Conservation (phyloP, 352 stramenopile genomes). For the Phytophthora boehmeriae region DNA sequence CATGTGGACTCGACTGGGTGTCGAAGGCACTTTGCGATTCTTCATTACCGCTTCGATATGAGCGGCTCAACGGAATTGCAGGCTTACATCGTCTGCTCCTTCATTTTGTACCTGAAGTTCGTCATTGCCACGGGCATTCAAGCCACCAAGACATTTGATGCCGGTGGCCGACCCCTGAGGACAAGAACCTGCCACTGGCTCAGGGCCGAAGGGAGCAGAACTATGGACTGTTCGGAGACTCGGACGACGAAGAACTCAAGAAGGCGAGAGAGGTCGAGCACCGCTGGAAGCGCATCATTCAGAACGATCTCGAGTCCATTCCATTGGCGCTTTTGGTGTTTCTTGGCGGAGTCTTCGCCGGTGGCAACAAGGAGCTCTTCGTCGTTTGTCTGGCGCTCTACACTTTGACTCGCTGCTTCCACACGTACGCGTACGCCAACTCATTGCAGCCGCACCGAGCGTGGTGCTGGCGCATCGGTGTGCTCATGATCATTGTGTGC, state of each 20-base stretch:
- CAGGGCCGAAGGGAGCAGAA: constrained; percentile 38
- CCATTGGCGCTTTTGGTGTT: constrained; percentile 45
- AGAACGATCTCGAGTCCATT: constrained; percentile 60
- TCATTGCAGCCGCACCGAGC: constrained; percentile 54
- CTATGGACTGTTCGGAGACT: constrained; percentile 33
- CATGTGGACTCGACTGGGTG: background rate
- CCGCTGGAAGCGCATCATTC: constrained; percentile 50
- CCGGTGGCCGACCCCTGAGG: constrained; percentile 39
- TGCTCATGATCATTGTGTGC: constrained; percentile 42
- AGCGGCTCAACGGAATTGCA: constrained; percentile 33
- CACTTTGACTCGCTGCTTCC: constrained; percentile 46
- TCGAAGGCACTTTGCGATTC: background rate
- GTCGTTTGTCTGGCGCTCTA: constrained; percentile 32
- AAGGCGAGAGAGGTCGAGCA: constrained; percentile 44
- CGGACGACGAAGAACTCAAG: constrained; percentile 24
- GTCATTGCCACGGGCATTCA: constrained; percentile 37
- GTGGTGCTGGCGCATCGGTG: constrained; percentile 52
- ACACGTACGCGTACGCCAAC: constrained; percentile 61
- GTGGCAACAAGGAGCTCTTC: constrained; percentile 40
- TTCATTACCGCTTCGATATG: constrained; percentile 13
- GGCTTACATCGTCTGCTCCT: constrained; percentile 37
- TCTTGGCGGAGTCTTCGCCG: constrained; percentile 27
- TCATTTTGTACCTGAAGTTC: constrained; percentile 53
- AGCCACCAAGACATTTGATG: constrained; percentile 45
- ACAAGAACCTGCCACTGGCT: constrained; percentile 43